A percentile compares a stretch with the other conserved stretches of the same genome.
Conservation (phyloP, 345 rosid species). For the Eucalyptus lansdowneana region DNA sequence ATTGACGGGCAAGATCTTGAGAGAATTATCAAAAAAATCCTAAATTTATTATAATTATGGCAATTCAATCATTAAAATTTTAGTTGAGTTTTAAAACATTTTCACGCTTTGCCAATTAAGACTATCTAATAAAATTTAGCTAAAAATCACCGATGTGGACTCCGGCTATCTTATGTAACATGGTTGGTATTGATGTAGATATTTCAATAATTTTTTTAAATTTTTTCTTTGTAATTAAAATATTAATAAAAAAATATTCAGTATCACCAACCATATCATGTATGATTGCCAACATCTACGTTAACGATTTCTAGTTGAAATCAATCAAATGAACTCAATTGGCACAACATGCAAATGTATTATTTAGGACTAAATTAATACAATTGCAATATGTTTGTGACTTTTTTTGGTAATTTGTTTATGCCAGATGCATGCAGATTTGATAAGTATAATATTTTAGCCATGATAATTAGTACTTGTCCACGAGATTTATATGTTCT, state of each 20-base stretch:
- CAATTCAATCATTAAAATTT: not conserved
- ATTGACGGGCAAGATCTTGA: not conserved
- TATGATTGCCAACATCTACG: accelerated
- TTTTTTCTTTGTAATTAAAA: too few relatives aligned
- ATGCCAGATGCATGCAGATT: not conserved
- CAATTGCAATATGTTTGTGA: accelerated
- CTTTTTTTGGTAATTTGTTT: too few relatives aligned
- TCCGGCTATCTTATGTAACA: accelerated
- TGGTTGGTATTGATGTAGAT: accelerated
- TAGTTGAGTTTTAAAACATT: too few relatives aligned
- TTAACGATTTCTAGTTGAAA: not conserved
- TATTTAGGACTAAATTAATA: accelerated
- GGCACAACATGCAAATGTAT: not conserved
- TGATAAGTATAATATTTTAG: not conserved
- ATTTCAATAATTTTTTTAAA: not conserved
- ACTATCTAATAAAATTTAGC: accelerated
- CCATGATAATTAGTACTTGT: not conserved
- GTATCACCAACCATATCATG: accelerated
- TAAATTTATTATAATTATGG: not conserved
- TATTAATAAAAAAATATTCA: not conserved
- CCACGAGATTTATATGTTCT: accelerated
- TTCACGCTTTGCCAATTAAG: not conserved
- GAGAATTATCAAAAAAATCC: not conserved
- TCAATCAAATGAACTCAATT: accelerated
- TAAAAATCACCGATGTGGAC: not conserved